Percentiles rank a stretch among this genome's conserved stretches.
These are phyloP conservation scores for Porphyra umbilicalis DNA, from an alignment of 31 red algal genomes.

Conservation along the genomic window DNA sequence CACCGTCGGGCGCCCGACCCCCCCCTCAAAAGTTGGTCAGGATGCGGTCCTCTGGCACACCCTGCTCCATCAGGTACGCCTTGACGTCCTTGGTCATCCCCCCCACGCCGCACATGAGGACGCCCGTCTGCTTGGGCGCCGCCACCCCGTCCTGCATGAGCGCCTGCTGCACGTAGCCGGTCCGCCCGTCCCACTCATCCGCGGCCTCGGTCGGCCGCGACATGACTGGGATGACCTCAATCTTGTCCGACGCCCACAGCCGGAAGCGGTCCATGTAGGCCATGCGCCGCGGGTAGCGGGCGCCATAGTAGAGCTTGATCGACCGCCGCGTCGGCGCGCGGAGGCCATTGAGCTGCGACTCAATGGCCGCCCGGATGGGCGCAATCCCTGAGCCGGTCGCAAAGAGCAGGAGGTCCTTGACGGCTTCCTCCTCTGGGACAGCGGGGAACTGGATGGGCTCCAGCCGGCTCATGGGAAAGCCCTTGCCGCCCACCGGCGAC, in stretches of 20 bases:
- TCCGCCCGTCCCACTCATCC: slow-evolving; percentile 46
- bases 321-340: slow-evolving; percentile 13
- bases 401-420: slow-evolving; percentile 65
- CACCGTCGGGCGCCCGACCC: too few species aligned
- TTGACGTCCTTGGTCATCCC: slow-evolving; percentile 66
- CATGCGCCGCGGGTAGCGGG: slow-evolving; percentile 56
- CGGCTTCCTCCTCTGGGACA: slow-evolving; percentile 4
- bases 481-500: slow-evolving; percentile 53
- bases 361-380: slow-evolving; percentile 79
- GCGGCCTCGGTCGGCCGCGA: slow-evolving; percentile 27
- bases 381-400: slow-evolving; percentile 84
- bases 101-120: slow-evolving; percentile 51
- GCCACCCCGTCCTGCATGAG: slow-evolving; percentile 57
- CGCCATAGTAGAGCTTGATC: slow-evolving; percentile 81
- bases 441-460: neutral
- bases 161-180: slow-evolving; percentile 75
- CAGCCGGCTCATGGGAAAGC: slow-evolving; percentile 42
- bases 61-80: slow-evolving; percentile 14
- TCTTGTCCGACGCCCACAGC: slow-evolving; percentile 56
- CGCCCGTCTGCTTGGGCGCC: slow-evolving; percentile 46
- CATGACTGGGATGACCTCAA: slow-evolving; percentile 78
- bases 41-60: slow-evolving; percentile 51
- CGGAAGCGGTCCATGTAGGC: slow-evolving; percentile 63
- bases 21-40: slow-evolving; percentile 77
- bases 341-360: slow-evolving; percentile 56